Conservation (phyloP, 1,284 basidiomycete genomes). For the Stereum hirsutum region DNA sequence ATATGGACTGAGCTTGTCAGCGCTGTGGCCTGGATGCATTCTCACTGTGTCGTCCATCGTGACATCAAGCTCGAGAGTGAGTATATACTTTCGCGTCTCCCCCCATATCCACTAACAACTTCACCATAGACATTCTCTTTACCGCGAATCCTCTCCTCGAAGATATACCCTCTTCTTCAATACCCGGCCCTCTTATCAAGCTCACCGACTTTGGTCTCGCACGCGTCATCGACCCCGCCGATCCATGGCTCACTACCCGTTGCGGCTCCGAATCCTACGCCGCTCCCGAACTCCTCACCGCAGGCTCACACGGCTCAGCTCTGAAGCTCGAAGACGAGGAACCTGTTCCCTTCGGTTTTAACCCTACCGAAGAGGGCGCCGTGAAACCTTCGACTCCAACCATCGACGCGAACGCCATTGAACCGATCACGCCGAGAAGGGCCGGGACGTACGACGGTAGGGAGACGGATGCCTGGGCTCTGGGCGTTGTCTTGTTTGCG, state of each 20-base stretch:
- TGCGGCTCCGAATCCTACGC: slow-evolving; percentile 92
- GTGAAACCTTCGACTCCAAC: slow-evolving; percentile 11
- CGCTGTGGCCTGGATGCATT: slow-evolving; percentile 88
- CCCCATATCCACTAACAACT: slow-evolving; percentile 7
- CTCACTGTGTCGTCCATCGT: slow-evolving; percentile 80
- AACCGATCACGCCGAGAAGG: slow-evolving; percentile 6
- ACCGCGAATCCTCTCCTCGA: slow-evolving; percentile 26
- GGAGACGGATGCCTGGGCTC: slow-evolving; percentile 85
- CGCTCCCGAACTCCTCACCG: slow-evolving; percentile 75
- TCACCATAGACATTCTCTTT: slow-evolving; percentile 41
- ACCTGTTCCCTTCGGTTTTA: no score
- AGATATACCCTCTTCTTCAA: slow-evolving; percentile 21
- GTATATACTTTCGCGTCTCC: slow-evolving; percentile 21
- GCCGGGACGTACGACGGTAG: slow-evolving; percentile 75
- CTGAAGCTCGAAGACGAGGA: no score
- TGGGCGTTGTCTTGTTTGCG: slow-evolving; percentile 78
- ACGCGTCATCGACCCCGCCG: slow-evolving; percentile 68
- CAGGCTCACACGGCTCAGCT: slow-evolving; percentile 4
- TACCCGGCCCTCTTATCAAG: slow-evolving; percentile 61
- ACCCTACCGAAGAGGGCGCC: no score
- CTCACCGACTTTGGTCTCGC: slow-evolving; percentile 89
- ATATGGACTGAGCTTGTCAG: slow-evolving; percentile 77
- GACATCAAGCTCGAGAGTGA: slow-evolving; percentile 93
- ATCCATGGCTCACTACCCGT: slow-evolving; percentile 72
- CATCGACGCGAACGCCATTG: neutral